Evolutionary conservation across 768 basidiomycete species (phyloP), one percentile per base, ranked within the genome.

Genomic region (Lactarius trivialis): DNA sequence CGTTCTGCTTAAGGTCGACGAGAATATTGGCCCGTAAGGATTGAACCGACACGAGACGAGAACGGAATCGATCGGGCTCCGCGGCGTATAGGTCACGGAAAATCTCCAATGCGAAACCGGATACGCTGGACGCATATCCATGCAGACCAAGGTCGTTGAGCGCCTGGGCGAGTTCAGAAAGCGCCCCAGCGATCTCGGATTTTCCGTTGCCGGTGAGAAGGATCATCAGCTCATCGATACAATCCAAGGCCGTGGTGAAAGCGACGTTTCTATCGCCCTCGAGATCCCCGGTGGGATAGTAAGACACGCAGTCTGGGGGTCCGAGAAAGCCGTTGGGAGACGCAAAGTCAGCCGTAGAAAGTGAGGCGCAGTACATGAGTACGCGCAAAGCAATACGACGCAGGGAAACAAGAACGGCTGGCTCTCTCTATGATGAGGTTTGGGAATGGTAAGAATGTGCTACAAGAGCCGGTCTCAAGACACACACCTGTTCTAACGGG

Each of bases 101-200:
- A 7, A 26, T 12, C n/a, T 59, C 48, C 32, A 55, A 36, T 14
- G 53, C 62, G 30, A 49, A 55, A 1, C 33, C 53, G 24, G n/a
- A n/a, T n/a, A n/a, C n/a, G n/a, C n/a, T n/a, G n/a, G n/a, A n/a
- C n/a, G n/a, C n/a, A n/a, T n/a, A 49, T 11, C 41, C 37, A 7
- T 32, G 36, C 3, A 63, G 26, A 21, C 62, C 62, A 12, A 63
- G 19, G 48, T 63, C 62, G 19, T 19, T 63, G 48, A 63, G 54
- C 24, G 62, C 58, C 28, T 63, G 62, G 3, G 58, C 37, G 28
- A 63, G 58, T 30, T 55, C 53, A 14, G 32, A 28, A 41, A 50
- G 45, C 54, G 41, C 39, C 12, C 6, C 36, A 6, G 58, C 45
- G 15, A 63, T 41, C 32, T 12, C 14, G 7, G n/a, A 9, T 33